Conservation (phyloP, 2,329 filamentous ascomycete species). For the Epichloe festucae region DNA sequence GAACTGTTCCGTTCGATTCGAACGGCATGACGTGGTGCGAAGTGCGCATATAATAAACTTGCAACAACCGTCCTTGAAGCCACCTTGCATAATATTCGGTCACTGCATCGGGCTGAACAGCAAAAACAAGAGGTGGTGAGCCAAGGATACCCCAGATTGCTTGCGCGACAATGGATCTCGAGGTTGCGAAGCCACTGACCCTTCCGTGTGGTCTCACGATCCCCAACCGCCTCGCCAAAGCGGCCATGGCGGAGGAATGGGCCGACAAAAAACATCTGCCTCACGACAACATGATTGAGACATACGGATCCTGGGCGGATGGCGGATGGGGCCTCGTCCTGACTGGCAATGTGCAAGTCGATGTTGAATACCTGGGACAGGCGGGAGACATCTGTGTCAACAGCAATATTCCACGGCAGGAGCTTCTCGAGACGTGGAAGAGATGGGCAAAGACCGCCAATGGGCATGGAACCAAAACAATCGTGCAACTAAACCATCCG, state of each 20-base stretch:
- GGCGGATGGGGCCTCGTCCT: slow-evolving; percentile 40
- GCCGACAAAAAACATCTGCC: slow-evolving; percentile 30
- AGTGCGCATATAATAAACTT: no score
- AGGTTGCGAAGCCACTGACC: slow-evolving; percentile 25
- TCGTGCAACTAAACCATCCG: slow-evolving; percentile 35
- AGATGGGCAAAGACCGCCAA: slow-evolving; percentile 21
- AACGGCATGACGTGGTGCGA: no score
- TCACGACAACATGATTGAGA: slow-evolving; percentile 24
- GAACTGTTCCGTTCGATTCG: no score
- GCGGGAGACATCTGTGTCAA: slow-evolving; percentile 23
- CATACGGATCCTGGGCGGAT: slow-evolving; percentile 40
- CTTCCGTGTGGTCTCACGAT: slow-evolving; percentile 42
- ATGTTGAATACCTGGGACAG: slow-evolving; percentile 23
- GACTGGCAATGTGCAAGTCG: slow-evolving; percentile 36
- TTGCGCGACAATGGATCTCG: background rate
- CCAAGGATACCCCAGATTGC: background rate
- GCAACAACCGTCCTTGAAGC: no score
- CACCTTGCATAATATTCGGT: no score
- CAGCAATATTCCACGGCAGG: slow-evolving; percentile 13
- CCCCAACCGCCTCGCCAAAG: slow-evolving; percentile 39
- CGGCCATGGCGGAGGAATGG: slow-evolving; percentile 36
- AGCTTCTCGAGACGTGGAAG: slow-evolving; percentile 24
- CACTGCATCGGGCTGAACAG: no score
- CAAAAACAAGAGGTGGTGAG: background rate
- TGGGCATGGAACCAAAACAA: slow-evolving; percentile 20